Base-by-base conservation (phyloP, 495 filamentous ascomycete species). In the Aspergillus haitiensis region DNA sequence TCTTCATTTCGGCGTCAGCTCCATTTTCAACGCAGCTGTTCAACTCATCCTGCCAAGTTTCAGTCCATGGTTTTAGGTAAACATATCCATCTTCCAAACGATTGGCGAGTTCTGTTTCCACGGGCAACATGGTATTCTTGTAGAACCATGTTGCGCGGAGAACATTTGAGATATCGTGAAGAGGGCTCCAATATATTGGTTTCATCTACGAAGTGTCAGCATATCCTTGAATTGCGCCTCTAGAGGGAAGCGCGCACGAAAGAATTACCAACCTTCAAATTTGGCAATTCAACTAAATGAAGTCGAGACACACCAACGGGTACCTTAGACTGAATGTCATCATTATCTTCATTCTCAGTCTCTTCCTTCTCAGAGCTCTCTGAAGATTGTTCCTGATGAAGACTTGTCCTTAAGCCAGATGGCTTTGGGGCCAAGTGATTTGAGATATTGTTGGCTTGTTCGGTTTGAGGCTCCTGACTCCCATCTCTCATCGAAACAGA, bases 111-210 rank as follows among this genome's bases (percentile, higher is more conserved):
- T 85, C 80, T 5, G 89, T 82, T 64, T 96, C 90, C 8, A 98
- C 86, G 2, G 94, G 94, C 32, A 88, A 75, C 90, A 97, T 95
- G 4, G 90, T 92, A 67, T 97, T 92, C 67, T 86, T 88, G 71
- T 97, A 98, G 68, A 98, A 98, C 94, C 94, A 98, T 0, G 94
- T 98, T 1, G 90, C 92, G 42, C 94, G 84, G 66, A 89, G 75
- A 7, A 97, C 93, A 9, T 81, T 78, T 8, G 90, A 87, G 13
- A 96, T 82, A 67, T 98, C 94, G 62, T 96, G 90, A 18, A 97
- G 82, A n/a, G 94, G 93, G 36, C 86, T 92, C 94, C 94, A 98
- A 66, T 98, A 98, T 42, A 98, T 97, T 0, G 94, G 94, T 70
- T 93, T 88, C 92, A 98, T 97, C 74, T 90, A 87, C 12, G 35